phyloP scores from a whole-genome alignment of 2,329 filamentous ascomycete genomes.

The Calonectria pseudoturangicola region DNA sequence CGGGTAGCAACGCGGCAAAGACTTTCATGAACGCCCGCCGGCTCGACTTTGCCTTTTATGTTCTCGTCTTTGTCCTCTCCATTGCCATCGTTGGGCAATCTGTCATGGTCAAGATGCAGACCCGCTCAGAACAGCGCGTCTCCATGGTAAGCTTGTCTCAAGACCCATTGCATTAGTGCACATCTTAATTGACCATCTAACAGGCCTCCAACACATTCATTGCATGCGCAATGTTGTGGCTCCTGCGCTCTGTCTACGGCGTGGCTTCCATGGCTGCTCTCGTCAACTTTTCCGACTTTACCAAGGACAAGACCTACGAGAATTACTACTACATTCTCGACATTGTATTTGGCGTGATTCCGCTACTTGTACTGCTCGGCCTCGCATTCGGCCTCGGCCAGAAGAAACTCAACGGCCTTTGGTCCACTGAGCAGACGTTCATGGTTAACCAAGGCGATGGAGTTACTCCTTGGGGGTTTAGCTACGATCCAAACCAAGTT shows the following conservation, averaged over 20 bases:
- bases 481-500: constrained; percentile 39
- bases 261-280: constrained; percentile 46
- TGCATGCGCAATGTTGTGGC: constrained; percentile 49
- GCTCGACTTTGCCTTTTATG: constrained; percentile 39
- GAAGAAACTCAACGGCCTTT: constrained; percentile 53
- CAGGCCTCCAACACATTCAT: constrained; percentile 53
- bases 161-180: background rate
- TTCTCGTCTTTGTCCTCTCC: constrained; percentile 46
- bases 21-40: constrained; percentile 23
- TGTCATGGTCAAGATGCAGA: constrained; percentile 48
- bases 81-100: constrained; percentile 42
- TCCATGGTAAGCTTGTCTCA: constrained; percentile 40
- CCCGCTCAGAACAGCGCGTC: constrained; percentile 39
- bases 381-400: constrained; percentile 55
- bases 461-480: constrained; percentile 49
- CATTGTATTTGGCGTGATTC: constrained; percentile 51
- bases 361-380: constrained; percentile 51
- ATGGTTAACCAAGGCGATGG: constrained; percentile 37
- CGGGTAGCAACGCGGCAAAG: background rate
- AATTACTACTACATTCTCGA: constrained; percentile 48
- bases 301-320: background rate
- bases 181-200: constrained; percentile 5
- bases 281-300: constrained; percentile 29
- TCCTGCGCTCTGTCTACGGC: constrained; percentile 51
- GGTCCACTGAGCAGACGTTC: constrained; percentile 49